phyloP scores from a whole-genome alignment of 2,329 filamentous ascomycete species.

The Trichoderma koningii region DNA sequence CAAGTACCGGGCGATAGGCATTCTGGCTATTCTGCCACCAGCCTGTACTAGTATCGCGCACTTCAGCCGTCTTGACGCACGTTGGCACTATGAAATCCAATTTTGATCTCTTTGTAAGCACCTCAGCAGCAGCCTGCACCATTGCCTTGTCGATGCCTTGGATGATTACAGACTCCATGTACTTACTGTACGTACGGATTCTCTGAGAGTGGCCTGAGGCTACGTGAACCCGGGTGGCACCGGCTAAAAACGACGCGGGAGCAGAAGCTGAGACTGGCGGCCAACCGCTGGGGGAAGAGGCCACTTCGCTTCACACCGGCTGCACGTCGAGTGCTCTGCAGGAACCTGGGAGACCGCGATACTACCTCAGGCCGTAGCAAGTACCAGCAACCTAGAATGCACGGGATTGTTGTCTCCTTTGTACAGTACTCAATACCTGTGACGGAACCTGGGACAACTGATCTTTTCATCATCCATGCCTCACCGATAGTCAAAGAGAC shows the following conservation, averaged over 20 bases:
- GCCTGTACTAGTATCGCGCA: not conserved
- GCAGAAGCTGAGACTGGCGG: not conserved
- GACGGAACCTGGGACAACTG: too few species aligned
- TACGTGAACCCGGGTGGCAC: not conserved
- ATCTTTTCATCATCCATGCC: too few species aligned
- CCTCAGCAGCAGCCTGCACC: too few species aligned
- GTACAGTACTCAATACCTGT: too few species aligned
- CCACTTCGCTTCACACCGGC: not conserved
- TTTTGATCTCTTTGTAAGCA: too few species aligned
- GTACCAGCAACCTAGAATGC: too few species aligned
- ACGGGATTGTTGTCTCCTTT: too few species aligned
- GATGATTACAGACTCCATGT: not conserved
- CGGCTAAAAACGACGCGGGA: not conserved
- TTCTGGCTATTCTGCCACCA: not conserved
- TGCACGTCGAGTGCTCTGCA: slow-evolving; percentile 19
- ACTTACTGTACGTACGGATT: not conserved
- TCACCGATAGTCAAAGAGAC: too few species aligned
- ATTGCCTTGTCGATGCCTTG: not conserved
- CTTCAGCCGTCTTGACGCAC: slow-evolving; percentile 5
- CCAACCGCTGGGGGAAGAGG: slow-evolving; percentile 6
- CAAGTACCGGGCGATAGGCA: too few species aligned
- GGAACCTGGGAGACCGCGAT: slow-evolving; percentile 10
- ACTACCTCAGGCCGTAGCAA: too few species aligned
- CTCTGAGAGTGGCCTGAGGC: not conserved
- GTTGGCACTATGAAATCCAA: not conserved